Conservation (phyloP, 225 moss, liverwort and hornwort genomes). For the Pleurozium schreberi region DNA sequence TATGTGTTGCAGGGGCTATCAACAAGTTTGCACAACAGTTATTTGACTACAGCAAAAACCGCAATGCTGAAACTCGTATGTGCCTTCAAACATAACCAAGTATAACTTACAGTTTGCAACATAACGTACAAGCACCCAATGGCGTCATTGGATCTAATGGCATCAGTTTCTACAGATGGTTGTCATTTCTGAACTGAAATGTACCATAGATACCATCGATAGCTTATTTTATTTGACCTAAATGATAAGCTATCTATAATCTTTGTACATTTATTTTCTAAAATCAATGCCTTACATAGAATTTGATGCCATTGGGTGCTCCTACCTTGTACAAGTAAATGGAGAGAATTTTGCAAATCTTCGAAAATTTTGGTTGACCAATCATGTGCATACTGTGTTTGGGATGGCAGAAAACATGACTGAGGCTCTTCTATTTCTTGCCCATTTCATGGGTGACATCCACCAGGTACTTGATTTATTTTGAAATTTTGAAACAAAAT, state of each 20-base stretch:
- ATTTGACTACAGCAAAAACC: not conserved
- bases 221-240: too few relatives aligned
- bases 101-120: not conserved
- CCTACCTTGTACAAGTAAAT: not conserved
- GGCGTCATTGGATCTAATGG: too few relatives aligned
- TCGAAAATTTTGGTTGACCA: not conserved
- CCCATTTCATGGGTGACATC: slow-evolving; percentile 83
- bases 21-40: slow-evolving; percentile 76
- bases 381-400: not conserved
- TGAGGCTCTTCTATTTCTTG: slow-evolving; percentile 74
- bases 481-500: not conserved
- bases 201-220: too few relatives aligned
- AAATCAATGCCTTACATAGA: too few relatives aligned
- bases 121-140: too few relatives aligned
- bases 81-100: not conserved
- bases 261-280: too few relatives aligned
- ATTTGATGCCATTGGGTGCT: too few relatives aligned
- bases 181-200: too few relatives aligned
- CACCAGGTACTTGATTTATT: slow-evolving; percentile 49
- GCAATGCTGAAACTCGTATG: not conserved
- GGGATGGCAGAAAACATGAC: slow-evolving; percentile 58
- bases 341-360: not conserved
- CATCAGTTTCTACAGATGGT: too few relatives aligned
- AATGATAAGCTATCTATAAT: too few relatives aligned
- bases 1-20: slow-evolving; percentile 70